Percentiles rank a stretch among this genome's conserved stretches.
phyloP scores from a whole-genome alignment of 306 rosid species.

The Pyrus bretschneideri region DNA sequence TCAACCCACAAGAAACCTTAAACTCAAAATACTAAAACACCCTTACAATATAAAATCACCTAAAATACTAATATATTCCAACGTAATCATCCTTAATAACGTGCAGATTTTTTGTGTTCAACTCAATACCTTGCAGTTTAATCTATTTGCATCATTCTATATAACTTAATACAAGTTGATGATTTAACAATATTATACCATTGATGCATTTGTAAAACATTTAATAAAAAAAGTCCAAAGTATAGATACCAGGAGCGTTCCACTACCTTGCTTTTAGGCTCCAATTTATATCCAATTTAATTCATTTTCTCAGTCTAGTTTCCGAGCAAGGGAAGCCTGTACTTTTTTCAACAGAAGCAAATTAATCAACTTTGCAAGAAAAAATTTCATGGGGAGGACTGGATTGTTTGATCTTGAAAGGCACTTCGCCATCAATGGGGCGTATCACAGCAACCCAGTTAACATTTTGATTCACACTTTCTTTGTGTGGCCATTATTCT shows the following conservation, averaged over 20 bases:
- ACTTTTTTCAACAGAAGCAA: not conserved
- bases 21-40: too few species aligned
- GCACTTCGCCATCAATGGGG: conserved; percentile 78
- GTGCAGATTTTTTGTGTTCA: too few species aligned
- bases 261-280: not conserved
- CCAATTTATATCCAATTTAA: not conserved
- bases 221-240: not conserved
- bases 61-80: too few species aligned
- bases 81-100: too few species aligned
- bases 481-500: conserved; percentile 72
- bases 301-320: not conserved
- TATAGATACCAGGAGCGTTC: not conserved
- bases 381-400: conserved; percentile 22
- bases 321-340: not conserved
- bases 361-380: not conserved
- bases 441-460: conserved; percentile 59
- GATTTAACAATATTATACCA: too few species aligned
- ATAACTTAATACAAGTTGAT: too few species aligned
- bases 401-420: conserved; percentile 63
- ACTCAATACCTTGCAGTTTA: too few species aligned
- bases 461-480: conserved; percentile 49
- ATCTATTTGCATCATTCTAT: too few species aligned
- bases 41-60: too few species aligned
- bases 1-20: too few species aligned
- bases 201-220: too few species aligned